phyloP scores from a whole-genome alignment of 345 rosid genomes.

The Gossypium thurberi region DNA sequence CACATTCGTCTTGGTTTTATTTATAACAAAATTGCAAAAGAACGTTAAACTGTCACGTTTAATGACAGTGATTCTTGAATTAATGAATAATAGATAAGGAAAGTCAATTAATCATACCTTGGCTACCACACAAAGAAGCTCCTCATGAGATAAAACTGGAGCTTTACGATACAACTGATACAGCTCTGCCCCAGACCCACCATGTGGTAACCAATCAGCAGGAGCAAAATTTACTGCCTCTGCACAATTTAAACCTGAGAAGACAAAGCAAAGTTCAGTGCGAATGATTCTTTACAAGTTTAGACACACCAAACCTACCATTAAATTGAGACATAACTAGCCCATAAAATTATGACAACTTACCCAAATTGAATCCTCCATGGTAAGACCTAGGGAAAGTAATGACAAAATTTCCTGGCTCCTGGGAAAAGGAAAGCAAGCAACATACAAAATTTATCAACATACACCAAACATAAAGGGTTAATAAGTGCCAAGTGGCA shows the following conservation, averaged over 20 bases:
- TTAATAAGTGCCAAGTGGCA: not conserved
- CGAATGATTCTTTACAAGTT: not conserved
- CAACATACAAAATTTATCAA: not conserved
- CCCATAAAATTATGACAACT: conserved; percentile 16
- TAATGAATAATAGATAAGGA: not conserved
- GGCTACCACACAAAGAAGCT: conserved; percentile 92
- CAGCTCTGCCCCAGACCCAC: conserved; percentile 72
- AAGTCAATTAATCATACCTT: conserved; percentile 34
- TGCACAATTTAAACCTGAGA: conserved; percentile 89
- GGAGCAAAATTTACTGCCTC: conserved; percentile 99
- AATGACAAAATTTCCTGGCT: conserved; percentile 94
- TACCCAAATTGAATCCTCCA: conserved; percentile 96
- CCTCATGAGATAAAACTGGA: conserved; percentile 90
- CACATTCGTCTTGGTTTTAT: not conserved
- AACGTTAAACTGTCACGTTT: not conserved
- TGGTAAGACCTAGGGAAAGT: conserved; percentile 95
- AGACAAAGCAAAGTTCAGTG: conserved; percentile 6
- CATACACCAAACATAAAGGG: not conserved
- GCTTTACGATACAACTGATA: conserved; percentile 78
- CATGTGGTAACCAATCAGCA: conserved; percentile 97
- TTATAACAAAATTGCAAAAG: not conserved
- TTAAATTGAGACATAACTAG: conserved; percentile 8
- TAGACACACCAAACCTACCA: conserved; percentile 6
- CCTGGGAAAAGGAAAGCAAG: conserved; percentile 42
- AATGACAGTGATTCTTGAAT: not conserved